Evolutionary conservation across 352 stramenopile genomes (phyloP).

Genomic region (Pythium phragmiticola): DNA sequence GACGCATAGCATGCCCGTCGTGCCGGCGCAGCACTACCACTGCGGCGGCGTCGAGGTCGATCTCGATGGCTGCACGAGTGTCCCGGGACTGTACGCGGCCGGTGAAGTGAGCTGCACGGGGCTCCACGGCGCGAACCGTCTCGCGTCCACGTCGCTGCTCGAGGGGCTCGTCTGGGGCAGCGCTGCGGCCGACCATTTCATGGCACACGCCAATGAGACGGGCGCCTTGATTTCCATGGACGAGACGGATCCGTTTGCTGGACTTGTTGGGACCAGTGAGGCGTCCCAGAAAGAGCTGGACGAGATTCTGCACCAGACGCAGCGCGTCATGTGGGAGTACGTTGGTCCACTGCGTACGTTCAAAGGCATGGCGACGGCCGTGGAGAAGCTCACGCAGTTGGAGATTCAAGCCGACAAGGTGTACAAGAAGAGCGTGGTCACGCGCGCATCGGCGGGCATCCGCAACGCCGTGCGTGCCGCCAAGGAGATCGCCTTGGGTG

Average conservation of each 20-base stretch:
- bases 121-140: constrained; percentile 92
- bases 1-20: constrained; percentile 86
- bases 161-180: constrained; percentile 94
- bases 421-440: constrained; percentile 64
- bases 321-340: constrained; percentile 93
- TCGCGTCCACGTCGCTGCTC: constrained; percentile 92
- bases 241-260: constrained; percentile 39
- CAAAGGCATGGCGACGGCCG: constrained; percentile 67
- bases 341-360: constrained; percentile 89
- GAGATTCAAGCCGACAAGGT: constrained; percentile 76
- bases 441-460: constrained; percentile 73
- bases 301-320: constrained; percentile 55
- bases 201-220: constrained; percentile 2
- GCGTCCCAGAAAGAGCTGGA: constrained; percentile 53
- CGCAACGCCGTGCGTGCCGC: constrained; percentile 89
- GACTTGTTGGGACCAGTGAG: constrained; percentile 40
- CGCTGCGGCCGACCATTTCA: constrained; percentile 81
- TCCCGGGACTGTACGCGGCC: constrained; percentile 88
- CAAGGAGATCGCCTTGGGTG: constrained; percentile 84
- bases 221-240: background rate
- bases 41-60: constrained; percentile 92
- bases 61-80: constrained; percentile 75
- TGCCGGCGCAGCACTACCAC: constrained; percentile 93
- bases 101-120: constrained; percentile 94
- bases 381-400: constrained; percentile 82